Evolutionary conservation across 1,139 yeast species (phyloP).

Genomic region (Pichia cactophila): DNA sequence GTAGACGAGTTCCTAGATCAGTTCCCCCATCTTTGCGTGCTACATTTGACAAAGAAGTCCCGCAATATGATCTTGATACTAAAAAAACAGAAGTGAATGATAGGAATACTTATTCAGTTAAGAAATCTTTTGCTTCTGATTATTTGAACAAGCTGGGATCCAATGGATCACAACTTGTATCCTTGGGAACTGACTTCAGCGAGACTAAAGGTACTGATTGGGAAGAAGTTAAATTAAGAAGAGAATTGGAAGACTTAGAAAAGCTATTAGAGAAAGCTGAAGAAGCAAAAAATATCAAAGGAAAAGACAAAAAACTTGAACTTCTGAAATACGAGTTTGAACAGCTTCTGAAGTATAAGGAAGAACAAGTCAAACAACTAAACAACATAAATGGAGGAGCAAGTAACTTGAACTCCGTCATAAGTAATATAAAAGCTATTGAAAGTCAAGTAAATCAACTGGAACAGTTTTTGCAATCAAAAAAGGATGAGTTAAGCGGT

Average conservation of each 20-base stretch:
- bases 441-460: slow-evolving; percentile 57
- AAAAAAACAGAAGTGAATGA: slow-evolving; percentile 37
- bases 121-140: slow-evolving; percentile 41
- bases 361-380: slow-evolving; percentile 36
- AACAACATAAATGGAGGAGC: slow-evolving; percentile 11
- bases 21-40: slow-evolving; percentile 92
- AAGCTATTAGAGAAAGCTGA: slow-evolving; percentile 53
- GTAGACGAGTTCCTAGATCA: slow-evolving; percentile 82
- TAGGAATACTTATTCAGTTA: slow-evolving; percentile 15
- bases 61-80: slow-evolving; percentile 62
- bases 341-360: slow-evolving; percentile 70
- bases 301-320: slow-evolving; percentile 34
- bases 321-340: slow-evolving; percentile 66
- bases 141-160: slow-evolving; percentile 40
- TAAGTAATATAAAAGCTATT: slow-evolving; percentile 55
- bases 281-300: slow-evolving; percentile 39
- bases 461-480: slow-evolving; percentile 46
- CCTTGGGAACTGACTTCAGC: slow-evolving; percentile 29
- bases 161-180: slow-evolving; percentile 20
- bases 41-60: slow-evolving; percentile 79
- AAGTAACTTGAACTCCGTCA: slow-evolving; percentile 36
- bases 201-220: slow-evolving; percentile 69
- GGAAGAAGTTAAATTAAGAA: slow-evolving; percentile 81
- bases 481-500: slow-evolving; percentile 43
- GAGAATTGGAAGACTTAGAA: slow-evolving; percentile 72